Evolutionary conservation across 2,329 filamentous ascomycete genomes (phyloP), one percentile per base, ranked within the genome.

Genomic region (Fusarium nisikadoi): DNA sequence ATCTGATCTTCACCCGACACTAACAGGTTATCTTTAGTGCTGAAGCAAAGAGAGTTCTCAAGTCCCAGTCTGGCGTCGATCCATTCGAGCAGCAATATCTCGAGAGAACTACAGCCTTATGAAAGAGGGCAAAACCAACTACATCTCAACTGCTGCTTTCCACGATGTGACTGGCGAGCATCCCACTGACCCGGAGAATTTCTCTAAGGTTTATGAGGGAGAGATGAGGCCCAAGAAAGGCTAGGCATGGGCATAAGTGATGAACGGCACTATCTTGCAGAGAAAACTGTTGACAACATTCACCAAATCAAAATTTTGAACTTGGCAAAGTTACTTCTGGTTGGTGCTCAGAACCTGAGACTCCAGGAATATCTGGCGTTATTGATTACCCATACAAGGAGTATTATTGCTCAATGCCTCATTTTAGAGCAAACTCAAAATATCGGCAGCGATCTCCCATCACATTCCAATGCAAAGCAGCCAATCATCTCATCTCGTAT

Each of bases 71-170:
- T 5, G 54, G 47, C 1, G 35, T 70, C 13, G 54, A 70, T 3
- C 54, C 53, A 1, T 65, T 54, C 0, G 65, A 70, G 19, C 60
- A 70, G 25, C 39, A 61, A 16, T 61, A 70, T 4, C 54, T 70
- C 60, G 66, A 1, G 60, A 70, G 29, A 66, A 70, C 5, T 70
- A 66, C 27, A 66, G 67, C 10, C 65, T 70, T 27, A 43, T 65
- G 6, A 58, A 65, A 3, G 65, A 70, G 16, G 65, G 65, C 1
- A 70, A 70, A 38, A 41, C 54, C 2, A 70, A 70, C 6, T 70
- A 56, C 19, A 65, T 70, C 5, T 65, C 54, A 0, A 61, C 60
- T 3, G 56, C 43, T 0, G 49, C 67, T 1, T 70, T 70, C 5
- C 54, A 41, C 25, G 54, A 66, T 31, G 36, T 66, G 0, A 70